Evolutionary conservation across 768 basidiomycete species (phyloP), one percentile per base, ranked within the genome.

Genomic region (Amanita phalloides): DNA sequence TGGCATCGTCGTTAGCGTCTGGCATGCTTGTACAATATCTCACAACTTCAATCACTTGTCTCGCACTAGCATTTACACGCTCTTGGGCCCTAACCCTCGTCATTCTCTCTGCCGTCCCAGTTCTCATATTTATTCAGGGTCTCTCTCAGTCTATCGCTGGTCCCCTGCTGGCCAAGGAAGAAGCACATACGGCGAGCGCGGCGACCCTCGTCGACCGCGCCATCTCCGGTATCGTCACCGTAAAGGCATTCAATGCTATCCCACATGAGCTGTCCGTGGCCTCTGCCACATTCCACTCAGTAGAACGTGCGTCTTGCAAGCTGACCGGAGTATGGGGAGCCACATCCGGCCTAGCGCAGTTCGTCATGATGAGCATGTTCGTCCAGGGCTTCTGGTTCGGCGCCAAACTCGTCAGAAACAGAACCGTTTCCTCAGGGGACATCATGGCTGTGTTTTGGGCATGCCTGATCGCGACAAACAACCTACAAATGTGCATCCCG

Each of bases 361-460:
- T 96, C 62, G 74, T 86, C 53, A 78, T 86, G 60, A 84, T 93
- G 75, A 78, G 78, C 25, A 94, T 96, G 82, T 99, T 98, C 67
- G 91, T 98, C 6, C 86, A 92, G 61, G 93, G 85, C 0, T 98
- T 98, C 68, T 97, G 95, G 93, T 98, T 85, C 61, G 95, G 94
- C 10, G 77, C 86, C 2, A 84, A 86, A 61, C 76, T 96, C 48
- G 91, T 99, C n/a, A 68, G 81, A n/a, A 74, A 83, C 10, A 87
- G 86, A 13, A 79, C 73, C 55, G 74, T 80, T 49, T 68, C 68
- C 3, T 70, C 86, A 0, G 91, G 91, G 1, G 78, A 84, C 33
- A 87, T 97, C 56, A 94, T 93, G 85, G 83, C 87, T n/a, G 90
- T 94, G 48, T 99, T 98, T 65, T 98, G 95, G 94, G 93, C 95